phyloP scores from a whole-genome alignment of 169 alveolate species.

The Babesia gibsoni region DNA sequence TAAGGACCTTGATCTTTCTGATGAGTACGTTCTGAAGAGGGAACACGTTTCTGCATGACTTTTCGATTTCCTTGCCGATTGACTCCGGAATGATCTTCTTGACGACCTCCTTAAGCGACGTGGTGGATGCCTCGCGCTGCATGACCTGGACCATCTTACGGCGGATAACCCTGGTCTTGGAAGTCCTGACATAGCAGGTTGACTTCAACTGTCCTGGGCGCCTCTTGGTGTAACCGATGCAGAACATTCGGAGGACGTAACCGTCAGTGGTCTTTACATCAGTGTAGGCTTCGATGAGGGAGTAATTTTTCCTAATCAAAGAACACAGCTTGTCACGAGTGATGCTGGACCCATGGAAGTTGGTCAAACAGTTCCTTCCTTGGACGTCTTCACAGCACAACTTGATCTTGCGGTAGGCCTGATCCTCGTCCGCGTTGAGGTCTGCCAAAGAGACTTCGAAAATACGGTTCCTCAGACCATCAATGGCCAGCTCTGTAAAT shows the following conservation, averaged over 20 bases:
- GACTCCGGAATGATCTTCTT: constrained; percentile 92
- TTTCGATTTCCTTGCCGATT: constrained; percentile 93
- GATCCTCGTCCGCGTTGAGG: constrained; percentile 91
- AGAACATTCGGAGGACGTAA: constrained; percentile 93
- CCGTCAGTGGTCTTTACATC: constrained; percentile 97
- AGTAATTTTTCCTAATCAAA: constrained; percentile 94
- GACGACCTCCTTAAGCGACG: constrained; percentile 92
- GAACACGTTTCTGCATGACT: constrained; percentile 92
- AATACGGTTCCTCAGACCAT: constrained; percentile 92
- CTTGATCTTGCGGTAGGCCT: constrained; percentile 93
- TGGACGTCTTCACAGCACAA: constrained; percentile 92
- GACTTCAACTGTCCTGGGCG: constrained; percentile 92
- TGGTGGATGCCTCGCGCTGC: constrained; percentile 90
- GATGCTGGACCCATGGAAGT: constrained; percentile 95
- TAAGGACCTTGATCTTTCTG: constrained; percentile 95
- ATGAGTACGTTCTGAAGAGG: constrained; percentile 95
- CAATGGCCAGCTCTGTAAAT: constrained; percentile 85
- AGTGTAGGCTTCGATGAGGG: constrained; percentile 94
- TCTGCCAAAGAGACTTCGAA: constrained; percentile 96
- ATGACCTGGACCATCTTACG: constrained; percentile 95
- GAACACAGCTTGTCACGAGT: constrained; percentile 97
- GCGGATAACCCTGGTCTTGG: constrained; percentile 93
- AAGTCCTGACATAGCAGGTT: constrained; percentile 94
- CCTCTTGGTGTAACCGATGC: constrained; percentile 95
- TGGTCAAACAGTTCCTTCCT: constrained; percentile 92